phyloP scores from a whole-genome alignment of 192 early-diverging fungal genomes.

The Pecoramyces ruminantium region DNA sequence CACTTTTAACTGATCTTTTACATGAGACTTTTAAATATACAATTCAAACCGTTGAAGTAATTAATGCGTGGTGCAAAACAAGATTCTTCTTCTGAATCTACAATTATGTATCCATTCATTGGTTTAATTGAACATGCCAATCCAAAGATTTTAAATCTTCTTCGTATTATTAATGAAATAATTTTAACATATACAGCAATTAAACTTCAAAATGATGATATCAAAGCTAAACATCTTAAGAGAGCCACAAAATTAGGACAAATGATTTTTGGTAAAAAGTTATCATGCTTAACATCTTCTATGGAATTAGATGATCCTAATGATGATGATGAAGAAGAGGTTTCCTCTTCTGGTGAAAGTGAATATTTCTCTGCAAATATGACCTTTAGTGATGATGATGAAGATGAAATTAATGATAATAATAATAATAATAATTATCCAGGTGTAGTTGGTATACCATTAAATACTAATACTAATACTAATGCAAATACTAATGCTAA shows the following conservation, averaged over 20 bases:
- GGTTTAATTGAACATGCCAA: background rate
- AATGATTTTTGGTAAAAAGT: background rate
- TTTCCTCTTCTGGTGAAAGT: background rate
- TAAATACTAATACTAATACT: background rate
- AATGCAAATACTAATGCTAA: too few relatives aligned
- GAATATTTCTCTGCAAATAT: background rate
- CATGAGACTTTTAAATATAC: background rate
- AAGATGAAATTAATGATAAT: background rate
- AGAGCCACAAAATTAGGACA: background rate
- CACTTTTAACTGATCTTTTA: background rate
- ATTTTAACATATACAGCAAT: background rate
- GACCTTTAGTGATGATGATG: background rate
- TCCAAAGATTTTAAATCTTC: background rate
- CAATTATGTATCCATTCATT: background rate
- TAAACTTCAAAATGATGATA: background rate
- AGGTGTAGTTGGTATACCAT: background rate
- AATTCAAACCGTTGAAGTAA: background rate
- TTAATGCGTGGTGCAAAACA: background rate
- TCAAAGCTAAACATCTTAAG: background rate
- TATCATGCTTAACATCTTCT: background rate
- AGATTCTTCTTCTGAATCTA: background rate
- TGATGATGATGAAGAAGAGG: background rate
- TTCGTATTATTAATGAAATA: background rate
- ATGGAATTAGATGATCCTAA: background rate
- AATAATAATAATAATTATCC: background rate